Conservation (phyloP, 106 monocot species). For the Xerophyta viscosa region DNA sequence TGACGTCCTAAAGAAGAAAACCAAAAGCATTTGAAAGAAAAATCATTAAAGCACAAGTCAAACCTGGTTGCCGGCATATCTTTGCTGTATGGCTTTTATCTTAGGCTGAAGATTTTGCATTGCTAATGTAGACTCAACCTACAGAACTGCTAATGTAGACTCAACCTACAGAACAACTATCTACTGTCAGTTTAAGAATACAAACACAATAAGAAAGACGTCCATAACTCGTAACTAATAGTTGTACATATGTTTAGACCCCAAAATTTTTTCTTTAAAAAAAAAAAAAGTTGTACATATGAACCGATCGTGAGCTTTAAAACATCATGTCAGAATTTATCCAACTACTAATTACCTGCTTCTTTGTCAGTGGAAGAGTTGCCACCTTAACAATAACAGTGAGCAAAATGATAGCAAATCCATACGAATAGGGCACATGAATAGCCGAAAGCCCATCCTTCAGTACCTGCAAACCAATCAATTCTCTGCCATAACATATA, state of each 20-base stretch:
- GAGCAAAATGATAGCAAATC: conserved; percentile 95
- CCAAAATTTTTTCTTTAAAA: too few relatives aligned
- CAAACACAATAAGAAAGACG: not conserved
- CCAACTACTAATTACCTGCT: conserved; percentile 54
- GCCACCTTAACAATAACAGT: conserved; percentile 81
- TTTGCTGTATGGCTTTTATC: conserved; percentile 85
- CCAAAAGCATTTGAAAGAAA: not conserved
- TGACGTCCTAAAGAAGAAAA: not conserved
- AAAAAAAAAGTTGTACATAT: not conserved
- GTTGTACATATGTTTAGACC: too few relatives aligned
- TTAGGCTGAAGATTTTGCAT: conserved; percentile 99
- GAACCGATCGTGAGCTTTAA: too few relatives aligned
- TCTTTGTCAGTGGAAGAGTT: conserved; percentile 81
- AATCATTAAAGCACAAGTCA: too few relatives aligned
- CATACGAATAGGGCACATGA: conserved; percentile 88
- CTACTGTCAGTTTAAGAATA: too few relatives aligned
- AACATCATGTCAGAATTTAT: not conserved
- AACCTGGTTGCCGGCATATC: conserved; percentile 95
- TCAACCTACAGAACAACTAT: not conserved
- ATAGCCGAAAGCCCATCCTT: conserved; percentile 74
- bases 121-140: conserved; percentile 92
- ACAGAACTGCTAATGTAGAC: conserved; percentile 2
- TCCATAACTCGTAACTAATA: not conserved
- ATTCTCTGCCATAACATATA: not conserved
- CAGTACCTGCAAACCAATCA: conserved; percentile 50